Percentiles rank a stretch among this genome's conserved stretches.
These are phyloP conservation scores for Fusarium solani-melongenae DNA, from an alignment of 2,329 filamentous ascomycete genomes.

Conservation along the genomic window DNA sequence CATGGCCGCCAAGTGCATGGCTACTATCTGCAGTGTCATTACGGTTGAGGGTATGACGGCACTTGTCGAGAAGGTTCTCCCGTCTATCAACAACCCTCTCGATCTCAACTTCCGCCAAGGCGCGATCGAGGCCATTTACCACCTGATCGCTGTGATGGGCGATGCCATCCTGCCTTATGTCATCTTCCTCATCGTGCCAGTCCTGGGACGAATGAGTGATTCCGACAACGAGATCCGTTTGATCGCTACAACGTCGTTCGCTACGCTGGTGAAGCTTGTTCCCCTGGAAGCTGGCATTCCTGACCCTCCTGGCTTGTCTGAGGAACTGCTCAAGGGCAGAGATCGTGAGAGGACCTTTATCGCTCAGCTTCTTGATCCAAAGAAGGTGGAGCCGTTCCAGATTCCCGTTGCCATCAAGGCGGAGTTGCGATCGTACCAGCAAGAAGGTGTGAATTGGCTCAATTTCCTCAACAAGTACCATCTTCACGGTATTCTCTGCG, in stretches of 20 bases:
- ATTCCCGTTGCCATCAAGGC: conserved; percentile 98
- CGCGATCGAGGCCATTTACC: conserved; percentile 94
- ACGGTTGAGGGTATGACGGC: conserved; percentile 96
- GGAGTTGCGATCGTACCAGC: conserved; percentile 94
- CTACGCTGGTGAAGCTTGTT: conserved; percentile 95
- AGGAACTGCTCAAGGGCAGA: conserved; percentile 87
- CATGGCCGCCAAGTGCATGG: conserved; percentile 96
- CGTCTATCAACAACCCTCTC: conserved; percentile 89
- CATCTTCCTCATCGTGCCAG: conserved; percentile 97
- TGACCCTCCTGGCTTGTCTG: conserved; percentile 91
- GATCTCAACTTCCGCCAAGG: conserved; percentile 92
- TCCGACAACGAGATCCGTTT: conserved; percentile 95
- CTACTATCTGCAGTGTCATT: conserved; percentile 96
- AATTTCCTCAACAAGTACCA: conserved; percentile 98
- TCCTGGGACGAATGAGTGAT: conserved; percentile 97
- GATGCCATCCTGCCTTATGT: conserved; percentile 96
- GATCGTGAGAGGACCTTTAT: conserved; percentile 98
- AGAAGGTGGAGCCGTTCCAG: conserved; percentile 93
- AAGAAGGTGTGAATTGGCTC: conserved; percentile 98
- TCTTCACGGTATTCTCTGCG: conserved; percentile 96
- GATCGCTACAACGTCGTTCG: conserved; percentile 95
- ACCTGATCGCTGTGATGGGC: conserved; percentile 98
- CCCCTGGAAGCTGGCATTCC: conserved; percentile 97
- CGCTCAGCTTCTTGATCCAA: conserved; percentile 92
- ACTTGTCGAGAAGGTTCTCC: conserved; percentile 90